A percentile compares a stretch with the other conserved stretches of the same genome.
These are phyloP conservation scores for Podospora appendiculata DNA, from an alignment of 495 filamentous ascomycete genomes.

Conservation along the genomic window DNA sequence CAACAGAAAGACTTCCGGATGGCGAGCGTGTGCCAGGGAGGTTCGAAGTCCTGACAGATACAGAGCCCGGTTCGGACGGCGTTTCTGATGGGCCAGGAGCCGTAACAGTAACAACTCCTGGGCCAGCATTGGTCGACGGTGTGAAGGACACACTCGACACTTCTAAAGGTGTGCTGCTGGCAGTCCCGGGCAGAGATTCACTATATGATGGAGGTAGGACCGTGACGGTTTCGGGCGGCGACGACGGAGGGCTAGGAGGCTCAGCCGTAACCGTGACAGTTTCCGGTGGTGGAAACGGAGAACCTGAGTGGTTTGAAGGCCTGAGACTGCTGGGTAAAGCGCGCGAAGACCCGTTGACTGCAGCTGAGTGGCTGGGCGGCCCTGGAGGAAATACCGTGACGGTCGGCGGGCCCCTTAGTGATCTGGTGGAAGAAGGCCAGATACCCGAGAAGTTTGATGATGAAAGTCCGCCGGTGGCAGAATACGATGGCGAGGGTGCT, in stretches of 20 bases:
- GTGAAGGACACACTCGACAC: too few species aligned
- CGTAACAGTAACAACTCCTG: too few species aligned
- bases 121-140: too few species aligned
- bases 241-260: background rate
- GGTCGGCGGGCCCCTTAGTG: conserved; percentile 5
- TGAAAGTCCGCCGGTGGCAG: background rate
- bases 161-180: background rate
- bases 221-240: conserved; percentile 1
- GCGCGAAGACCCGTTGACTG: background rate
- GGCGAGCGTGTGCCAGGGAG: too few species aligned
- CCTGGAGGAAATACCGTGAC: conserved; percentile 9
- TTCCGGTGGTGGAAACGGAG: background rate
- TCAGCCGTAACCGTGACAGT: conserved; percentile 6
- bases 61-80: too few species aligned
- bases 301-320: background rate
- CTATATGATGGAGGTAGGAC: conserved; percentile 1
- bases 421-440: background rate
- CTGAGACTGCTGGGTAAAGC: background rate
- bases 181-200: background rate
- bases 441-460: background rate
- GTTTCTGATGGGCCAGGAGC: too few species aligned
- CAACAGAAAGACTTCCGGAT: too few species aligned
- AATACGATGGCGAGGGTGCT: conserved; percentile 7
- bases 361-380: background rate
- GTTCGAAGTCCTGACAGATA: too few species aligned